Conservation (phyloP, 495 filamentous ascomycete species). For the Pseudotulostoma volvatum region DNA sequence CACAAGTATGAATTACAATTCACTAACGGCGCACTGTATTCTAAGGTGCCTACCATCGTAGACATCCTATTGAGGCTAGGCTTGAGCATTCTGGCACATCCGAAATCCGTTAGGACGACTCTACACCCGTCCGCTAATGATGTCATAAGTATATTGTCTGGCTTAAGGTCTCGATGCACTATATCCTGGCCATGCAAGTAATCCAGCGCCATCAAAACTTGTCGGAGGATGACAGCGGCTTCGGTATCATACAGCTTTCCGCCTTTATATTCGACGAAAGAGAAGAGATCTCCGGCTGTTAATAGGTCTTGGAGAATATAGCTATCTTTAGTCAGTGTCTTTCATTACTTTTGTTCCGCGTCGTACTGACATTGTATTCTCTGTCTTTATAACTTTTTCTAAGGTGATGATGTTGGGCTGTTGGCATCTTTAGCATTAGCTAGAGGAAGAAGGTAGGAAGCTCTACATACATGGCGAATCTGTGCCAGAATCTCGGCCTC, state of each 20-base stretch:
- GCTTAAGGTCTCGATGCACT: slow-evolving; percentile 55
- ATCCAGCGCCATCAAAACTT: slow-evolving; percentile 42
- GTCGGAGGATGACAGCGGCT: slow-evolving; percentile 37
- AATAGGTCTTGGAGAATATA: slow-evolving; percentile 52
- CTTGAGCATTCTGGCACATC: slow-evolving; percentile 34
- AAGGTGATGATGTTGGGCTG: slow-evolving; percentile 48
- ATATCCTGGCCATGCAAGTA: slow-evolving; percentile 41
- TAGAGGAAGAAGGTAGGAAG: neutral
- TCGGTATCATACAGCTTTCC: slow-evolving; percentile 32
- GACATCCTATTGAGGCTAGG: slow-evolving; percentile 34
- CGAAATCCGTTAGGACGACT: slow-evolving; percentile 62
- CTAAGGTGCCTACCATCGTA: slow-evolving; percentile 44
- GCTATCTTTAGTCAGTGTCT: no score
- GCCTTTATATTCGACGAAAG: slow-evolving; percentile 36
- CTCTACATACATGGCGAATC: slow-evolving; percentile 37
- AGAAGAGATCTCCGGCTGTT: slow-evolving; percentile 48
- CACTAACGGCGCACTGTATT: slow-evolving; percentile 60
- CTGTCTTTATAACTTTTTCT: slow-evolving; percentile 34
- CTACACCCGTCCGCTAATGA: slow-evolving; percentile 30
- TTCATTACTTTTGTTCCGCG: slow-evolving; percentile 1
- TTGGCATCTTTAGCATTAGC: slow-evolving; percentile 4
- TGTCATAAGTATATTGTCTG: slow-evolving; percentile 51
- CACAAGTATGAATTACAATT: slow-evolving; percentile 6
- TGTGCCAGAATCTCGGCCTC: slow-evolving; percentile 42
- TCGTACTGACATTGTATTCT: slow-evolving; percentile 37